Conservation (phyloP, 768 basidiomycete species). For the Leucosporidium creatinivorum region DNA sequence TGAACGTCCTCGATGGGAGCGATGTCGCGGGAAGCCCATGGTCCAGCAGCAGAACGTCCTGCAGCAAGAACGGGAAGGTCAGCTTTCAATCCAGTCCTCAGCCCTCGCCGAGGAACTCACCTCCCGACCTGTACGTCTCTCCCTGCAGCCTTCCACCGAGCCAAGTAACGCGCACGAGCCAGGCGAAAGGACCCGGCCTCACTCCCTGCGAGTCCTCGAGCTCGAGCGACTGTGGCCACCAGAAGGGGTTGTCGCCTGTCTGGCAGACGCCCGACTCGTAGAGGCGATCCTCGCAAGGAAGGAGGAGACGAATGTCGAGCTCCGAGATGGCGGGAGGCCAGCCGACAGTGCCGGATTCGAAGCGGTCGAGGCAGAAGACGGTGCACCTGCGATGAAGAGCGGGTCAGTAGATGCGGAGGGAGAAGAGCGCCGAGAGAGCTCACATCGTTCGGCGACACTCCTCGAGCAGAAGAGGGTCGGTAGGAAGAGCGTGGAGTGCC, state of each 20-base stretch:
- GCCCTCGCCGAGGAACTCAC: conserved; percentile 9
- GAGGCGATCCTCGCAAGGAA: conserved; percentile 27
- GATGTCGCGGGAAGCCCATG: background rate
- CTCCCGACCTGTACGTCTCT: conserved; percentile 26
- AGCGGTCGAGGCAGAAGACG: conserved; percentile 30
- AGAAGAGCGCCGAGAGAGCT: background rate
- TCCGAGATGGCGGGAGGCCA: conserved; percentile 29
- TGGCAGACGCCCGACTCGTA: conserved; percentile 18
- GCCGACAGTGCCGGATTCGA: conserved; percentile 25
- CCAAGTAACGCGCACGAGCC: conserved; percentile 25
- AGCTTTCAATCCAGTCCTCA: background rate
- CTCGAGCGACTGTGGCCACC: conserved; percentile 22
- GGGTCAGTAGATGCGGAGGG: background rate
- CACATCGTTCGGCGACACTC: conserved; percentile 31
- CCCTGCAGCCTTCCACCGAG: conserved; percentile 26
- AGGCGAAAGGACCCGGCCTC: conserved; percentile 17
- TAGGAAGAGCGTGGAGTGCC: conserved; percentile 24
- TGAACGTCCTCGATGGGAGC: background rate
- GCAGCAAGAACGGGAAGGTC: background rate
- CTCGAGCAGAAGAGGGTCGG: conserved; percentile 26
- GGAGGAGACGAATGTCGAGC: conserved; percentile 26
- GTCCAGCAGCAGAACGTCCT: background rate
- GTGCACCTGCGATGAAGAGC: conserved; percentile 14
- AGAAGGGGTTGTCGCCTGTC: conserved; percentile 23
- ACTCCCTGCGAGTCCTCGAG: conserved; percentile 7